phyloP scores from a whole-genome alignment of 768 basidiomycete species.

The Leccinum ochraceum region DNA sequence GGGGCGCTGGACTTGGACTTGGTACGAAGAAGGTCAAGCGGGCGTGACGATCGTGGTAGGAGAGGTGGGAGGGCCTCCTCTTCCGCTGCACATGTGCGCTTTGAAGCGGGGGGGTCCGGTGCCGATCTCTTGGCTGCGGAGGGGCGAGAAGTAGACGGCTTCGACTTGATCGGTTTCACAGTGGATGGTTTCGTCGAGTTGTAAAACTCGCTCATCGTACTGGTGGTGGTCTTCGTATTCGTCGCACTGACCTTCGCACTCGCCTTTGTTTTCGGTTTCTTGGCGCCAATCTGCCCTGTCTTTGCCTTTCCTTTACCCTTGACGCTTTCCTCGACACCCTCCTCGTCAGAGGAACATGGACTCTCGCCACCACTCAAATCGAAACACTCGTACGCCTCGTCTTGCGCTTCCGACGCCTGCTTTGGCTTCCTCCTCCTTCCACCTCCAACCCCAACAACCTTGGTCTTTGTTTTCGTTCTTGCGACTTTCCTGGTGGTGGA shows the following conservation, averaged over 20 bases:
- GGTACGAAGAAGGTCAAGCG: slow-evolving; percentile 29
- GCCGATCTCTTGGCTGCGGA: slow-evolving; percentile 1
- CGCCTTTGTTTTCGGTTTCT: slow-evolving; percentile 1
- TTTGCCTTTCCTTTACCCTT: slow-evolving; percentile 16
- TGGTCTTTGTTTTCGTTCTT: slow-evolving; percentile 11
- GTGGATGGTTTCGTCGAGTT: slow-evolving; percentile 12
- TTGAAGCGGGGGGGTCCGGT: not conserved
- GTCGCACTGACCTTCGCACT: not conserved
- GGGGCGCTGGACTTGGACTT: slow-evolving; percentile 3
- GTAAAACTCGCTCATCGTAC: slow-evolving; percentile 14
- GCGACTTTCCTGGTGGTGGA: slow-evolving; percentile 4
- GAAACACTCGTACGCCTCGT: slow-evolving; percentile 29
- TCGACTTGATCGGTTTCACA: slow-evolving; percentile 3
- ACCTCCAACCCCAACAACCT: slow-evolving; percentile 1
- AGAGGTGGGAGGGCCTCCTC: slow-evolving; percentile 5
- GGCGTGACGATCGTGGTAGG: slow-evolving; percentile 23
- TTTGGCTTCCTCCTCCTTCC: slow-evolving; percentile 23
- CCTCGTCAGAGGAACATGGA: slow-evolving; percentile 20
- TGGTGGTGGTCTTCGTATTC: not conserved
- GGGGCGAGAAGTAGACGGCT: slow-evolving; percentile 2
- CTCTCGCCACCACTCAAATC: slow-evolving; percentile 28
- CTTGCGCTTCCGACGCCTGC: slow-evolving; percentile 25
- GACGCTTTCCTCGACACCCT: not conserved
- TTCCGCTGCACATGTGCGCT: slow-evolving; percentile 12
- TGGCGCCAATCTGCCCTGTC: not conserved